Evolutionary conservation across 2,329 filamentous ascomycete genomes (phyloP), one percentile per base, ranked within the genome.

Genomic region (Colletotrichum higginsianum): DNA sequence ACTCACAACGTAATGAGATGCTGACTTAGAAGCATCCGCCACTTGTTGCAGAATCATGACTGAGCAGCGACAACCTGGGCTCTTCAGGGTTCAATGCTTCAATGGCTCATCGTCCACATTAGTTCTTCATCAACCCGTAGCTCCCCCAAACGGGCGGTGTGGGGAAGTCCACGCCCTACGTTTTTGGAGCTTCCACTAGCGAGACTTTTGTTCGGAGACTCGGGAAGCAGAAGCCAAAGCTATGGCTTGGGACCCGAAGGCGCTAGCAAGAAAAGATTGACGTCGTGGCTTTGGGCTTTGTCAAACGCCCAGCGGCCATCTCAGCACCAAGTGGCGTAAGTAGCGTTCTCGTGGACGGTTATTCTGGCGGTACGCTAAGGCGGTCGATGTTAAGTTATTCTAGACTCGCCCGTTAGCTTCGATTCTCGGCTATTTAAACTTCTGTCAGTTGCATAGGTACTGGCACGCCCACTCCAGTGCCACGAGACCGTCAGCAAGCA

Each of bases 171-270:
- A 16, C 40, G 26, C 49, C 16, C 49, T 16, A 15, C 4, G 18
- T 18, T 9, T 2, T 15, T 40, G 42, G 30, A 42, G 52, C 47
- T 63, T 35, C 30, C 11, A 38, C 68, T 67, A 62, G 40, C 21
- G 30, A 63, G 49, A 46, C 58, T 57, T 61, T 50, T 57, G 23
- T 52, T 67, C 67, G 64, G 50, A 44, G 56, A 26, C 46, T 55
- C 58, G 53, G 47, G 58, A 66, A 53, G 21, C 26, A 57, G 38
- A 46, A 60, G 52, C 52, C 53, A 61, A 61, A 52, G 9, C 53
- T 55, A 53, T 30, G 58, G 21, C 38, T 56, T 68, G 58, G 58
- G 68, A 68, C 65, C 68, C 68, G 64, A 63, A 62, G 44, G 11
- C 68, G 68, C 58, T 58, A 63, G 30, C n/a, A 40, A 62, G 8